Evolutionary conservation across 805 yeast species (phyloP), one percentile per base, ranked within the genome.

Genomic region (Hanseniaspora mollemarum): DNA sequence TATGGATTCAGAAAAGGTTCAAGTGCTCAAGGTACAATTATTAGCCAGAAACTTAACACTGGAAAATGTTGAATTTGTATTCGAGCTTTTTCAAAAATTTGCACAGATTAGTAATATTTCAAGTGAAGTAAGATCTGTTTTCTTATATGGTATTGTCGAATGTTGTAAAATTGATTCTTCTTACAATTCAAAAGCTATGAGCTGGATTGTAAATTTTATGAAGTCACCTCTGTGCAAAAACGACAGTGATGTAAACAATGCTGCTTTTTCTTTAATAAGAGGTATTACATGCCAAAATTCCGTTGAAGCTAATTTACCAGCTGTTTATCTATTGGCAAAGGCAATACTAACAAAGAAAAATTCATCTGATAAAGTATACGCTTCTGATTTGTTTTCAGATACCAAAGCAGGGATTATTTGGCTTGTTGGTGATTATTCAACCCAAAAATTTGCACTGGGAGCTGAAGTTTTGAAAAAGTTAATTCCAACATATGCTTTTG

Each of bases 321-420:
- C 81, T 1, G 73, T 83, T 13, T 70, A 77, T 28, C 72, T 74
- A 49, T 66, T 86, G 16, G 67, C 75, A 1, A 56, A 57, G 13
- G 55, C 71, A 1, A 53, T 72, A 8, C 59, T 59, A 12, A 55
- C 55, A 7, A 40, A 39, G 13, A 16, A 29, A 4, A n/a, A 50
- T 9, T n/a, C 13, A 18, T 21, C 22, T 8, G 26, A 33, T 9
- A 37, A 32, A 12, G 24, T 37, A 4, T 31, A 35, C n/a, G 35
- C 55, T 54, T 8, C 33, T 25, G 49, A 59, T 8, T 53, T 71
- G 21, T 60, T 63, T 2, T 67, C 68, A 38, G 64, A 67, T 16
- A 94, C 97, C 0, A 77, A 80, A 56, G 87, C 94, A 1, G 83
- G 90, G 43, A 80, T 88, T 10, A 72, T 90, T 6, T 92, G 97